Evolutionary conservation across 2,329 filamentous ascomycete species (phyloP), one percentile per base, ranked within the genome.

Genomic region (Aschersonia sp.): DNA sequence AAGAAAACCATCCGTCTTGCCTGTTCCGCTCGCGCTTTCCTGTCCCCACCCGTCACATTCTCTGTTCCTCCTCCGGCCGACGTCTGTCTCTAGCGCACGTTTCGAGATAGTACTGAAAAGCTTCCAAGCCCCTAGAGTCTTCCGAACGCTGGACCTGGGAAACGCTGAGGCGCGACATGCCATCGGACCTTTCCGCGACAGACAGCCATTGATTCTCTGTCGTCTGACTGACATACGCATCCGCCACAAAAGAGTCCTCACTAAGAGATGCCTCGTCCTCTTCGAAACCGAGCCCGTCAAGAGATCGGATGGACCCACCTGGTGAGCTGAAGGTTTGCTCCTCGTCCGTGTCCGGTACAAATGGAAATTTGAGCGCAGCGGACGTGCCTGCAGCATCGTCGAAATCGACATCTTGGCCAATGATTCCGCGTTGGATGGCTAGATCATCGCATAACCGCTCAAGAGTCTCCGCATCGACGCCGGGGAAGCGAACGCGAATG

Each of bases 361-460:
- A 95, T 1, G 91, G 91, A 57, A 95, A 96, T 43, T 81, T 75
- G 28, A 97, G 72, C 4, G 88, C 87, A 54, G 92, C 75, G 2
- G 84, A 73, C 1, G 80, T 79, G 6, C 84, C 88, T 30, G 74
- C 73, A 48, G 75, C 78, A 5, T 64, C 58, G 48, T 86, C 78
- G 56, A 94, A 94, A 20, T 83, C 80, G 32, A 64, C 52, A 53
- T 97, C 92, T 66, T 97, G 84, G 9, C 75, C 70, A 4, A 97
- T 77, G 4, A 85, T 69, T 2, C 92, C 92, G 47, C 88, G 76
- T 52, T 82, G 79, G 5, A 98, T 74, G n/a, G 84, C 85, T 9
- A 94, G 74, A 61, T 98, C 92, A 44, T 87, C 80, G 61, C 89
- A 96, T 1, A 98, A 74, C 3, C 74, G 72, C 59, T 94, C 87